Evolutionary conservation across 2,329 filamentous ascomycete genomes (phyloP), one percentile per base, ranked within the genome.

Genomic region (Pyrenochaeta sp.): DNA sequence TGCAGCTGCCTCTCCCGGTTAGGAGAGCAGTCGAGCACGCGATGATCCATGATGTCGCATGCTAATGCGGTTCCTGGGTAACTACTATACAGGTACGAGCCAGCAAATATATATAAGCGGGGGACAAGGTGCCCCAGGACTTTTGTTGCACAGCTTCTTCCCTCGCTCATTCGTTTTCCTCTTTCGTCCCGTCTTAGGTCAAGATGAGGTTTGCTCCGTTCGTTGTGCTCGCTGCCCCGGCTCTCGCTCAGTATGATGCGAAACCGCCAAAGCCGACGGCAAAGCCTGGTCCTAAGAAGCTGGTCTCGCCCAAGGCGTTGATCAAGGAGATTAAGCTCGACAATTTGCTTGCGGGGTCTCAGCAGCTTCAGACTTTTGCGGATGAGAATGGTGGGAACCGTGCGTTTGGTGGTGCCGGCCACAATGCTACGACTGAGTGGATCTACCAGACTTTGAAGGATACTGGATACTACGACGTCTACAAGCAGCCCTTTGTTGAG

Each of bases 401-500:
- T 15, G 67, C 66, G 19, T 70, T 70, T 31, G 67, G 67, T 40
- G 55, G 65, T 37, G 57, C 43, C 11, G 67, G 67, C 23, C 66
- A 70, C 53, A 70, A 68, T 44, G 59, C 58, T 21, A 68, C 65
- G 1, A 60, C 63, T 5, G 62, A 67, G 24, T 70, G 58, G 51
- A 53, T 70, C 9, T 65, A 64, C 42, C 53, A 68, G 32, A 63
- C 60, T 6, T 30, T 70, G 30, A 51, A 60, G 38, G 50, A 57
- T 41, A 58, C 51, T 17, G 65, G 61, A 3, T 67, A 68, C 52
- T 70, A 67, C 55, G 48, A 68, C 27, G 65, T 70, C 22, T 60
- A 54, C 46, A 66, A 65, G 51, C 65, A 70, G 43, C 55, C 60
- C 2, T 70, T 70, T 23, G 57, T 65, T 23, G 67, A 69, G 55